Evolutionary conservation across 2,329 filamentous ascomycete genomes (phyloP).

Genomic region (Pyricularia sp.): DNA sequence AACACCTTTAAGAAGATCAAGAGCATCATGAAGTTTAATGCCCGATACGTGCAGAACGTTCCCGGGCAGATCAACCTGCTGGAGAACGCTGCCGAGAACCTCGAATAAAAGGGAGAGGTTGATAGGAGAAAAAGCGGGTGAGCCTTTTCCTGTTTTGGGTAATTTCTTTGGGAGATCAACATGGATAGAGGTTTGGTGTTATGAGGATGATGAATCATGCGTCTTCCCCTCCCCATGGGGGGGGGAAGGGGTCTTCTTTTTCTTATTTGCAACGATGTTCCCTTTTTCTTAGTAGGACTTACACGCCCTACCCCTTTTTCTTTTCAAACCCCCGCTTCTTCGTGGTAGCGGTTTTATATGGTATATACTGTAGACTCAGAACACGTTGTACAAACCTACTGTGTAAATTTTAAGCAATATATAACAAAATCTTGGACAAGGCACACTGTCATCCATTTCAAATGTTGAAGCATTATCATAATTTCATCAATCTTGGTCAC

Average conservation of each 20-base stretch:
- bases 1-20: slow-evolving; percentile 38
- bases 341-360: neutral
- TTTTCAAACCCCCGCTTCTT: too few species aligned
- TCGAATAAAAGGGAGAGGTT: neutral
- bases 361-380: neutral
- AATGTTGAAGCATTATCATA: neutral
- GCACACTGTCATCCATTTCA: neutral
- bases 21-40: slow-evolving; percentile 40
- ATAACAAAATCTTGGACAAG: neutral
- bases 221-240: too few species aligned
- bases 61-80: slow-evolving; percentile 32
- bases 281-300: neutral
- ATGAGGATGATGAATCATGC: neutral
- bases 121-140: too few species aligned
- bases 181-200: too few species aligned
- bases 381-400: neutral
- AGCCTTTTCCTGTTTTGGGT: neutral
- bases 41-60: slow-evolving; percentile 38
- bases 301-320: neutral
- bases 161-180: neutral
- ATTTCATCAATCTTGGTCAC: neutral
- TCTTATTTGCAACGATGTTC: neutral
- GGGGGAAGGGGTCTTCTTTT: neutral
- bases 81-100: slow-evolving; percentile 4
- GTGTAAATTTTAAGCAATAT: neutral